These are phyloP conservation scores for Eucalyptus fibrosa DNA, from an alignment of 345 rosid species.

Conservation along the genomic window DNA sequence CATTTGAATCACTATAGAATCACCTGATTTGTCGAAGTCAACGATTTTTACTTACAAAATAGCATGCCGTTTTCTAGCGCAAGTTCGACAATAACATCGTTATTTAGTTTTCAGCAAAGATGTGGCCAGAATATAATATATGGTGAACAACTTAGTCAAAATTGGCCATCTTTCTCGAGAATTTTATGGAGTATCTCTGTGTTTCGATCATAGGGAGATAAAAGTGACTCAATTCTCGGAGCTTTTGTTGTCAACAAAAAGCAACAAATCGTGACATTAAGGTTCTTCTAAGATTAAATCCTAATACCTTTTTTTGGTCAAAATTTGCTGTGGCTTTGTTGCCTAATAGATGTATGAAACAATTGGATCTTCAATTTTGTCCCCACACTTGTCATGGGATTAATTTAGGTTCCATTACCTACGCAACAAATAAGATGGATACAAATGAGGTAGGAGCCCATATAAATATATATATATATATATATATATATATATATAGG, in stretches of 20 bases:
- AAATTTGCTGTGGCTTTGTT: background rate
- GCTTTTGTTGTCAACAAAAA: background rate
- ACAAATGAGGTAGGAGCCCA: background rate
- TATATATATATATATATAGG: no score
- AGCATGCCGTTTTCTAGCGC: accelerated
- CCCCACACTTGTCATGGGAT: no score
- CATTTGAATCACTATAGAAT: no score
- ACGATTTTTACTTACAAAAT: no score
- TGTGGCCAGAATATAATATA: background rate
- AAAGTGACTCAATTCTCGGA: background rate
- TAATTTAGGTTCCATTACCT: background rate
- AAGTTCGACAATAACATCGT: no score
- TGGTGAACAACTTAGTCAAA: background rate
- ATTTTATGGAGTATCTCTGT: background rate
- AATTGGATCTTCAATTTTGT: no score
- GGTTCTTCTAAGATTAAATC: background rate
- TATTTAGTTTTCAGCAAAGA: no score
- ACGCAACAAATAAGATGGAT: no score
- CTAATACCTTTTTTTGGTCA: background rate
- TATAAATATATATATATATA: no score
- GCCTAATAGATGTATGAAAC: no score
- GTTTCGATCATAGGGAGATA: background rate
- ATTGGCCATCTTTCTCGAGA: background rate
- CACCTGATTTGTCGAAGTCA: accelerated
- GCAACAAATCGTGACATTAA: background rate